These are phyloP conservation scores for Phytophthora boehmeriae DNA, from an alignment of 352 stramenopile species.

Conservation along the genomic window DNA sequence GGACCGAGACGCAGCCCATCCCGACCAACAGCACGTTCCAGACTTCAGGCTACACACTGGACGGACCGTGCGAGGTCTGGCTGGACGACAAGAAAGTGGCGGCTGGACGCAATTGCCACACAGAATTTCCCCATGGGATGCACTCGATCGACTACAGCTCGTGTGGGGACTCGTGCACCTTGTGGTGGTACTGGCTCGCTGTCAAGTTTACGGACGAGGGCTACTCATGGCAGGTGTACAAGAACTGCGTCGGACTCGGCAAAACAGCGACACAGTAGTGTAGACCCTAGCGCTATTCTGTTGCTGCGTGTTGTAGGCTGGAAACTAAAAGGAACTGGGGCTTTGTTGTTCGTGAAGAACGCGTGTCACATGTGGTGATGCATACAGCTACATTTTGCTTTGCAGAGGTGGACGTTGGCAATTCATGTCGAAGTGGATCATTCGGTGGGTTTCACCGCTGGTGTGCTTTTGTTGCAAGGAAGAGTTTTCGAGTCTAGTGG, in stretches of 20 bases:
- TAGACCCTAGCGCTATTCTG: background rate
- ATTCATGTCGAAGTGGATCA: background rate
- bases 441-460: too few species aligned
- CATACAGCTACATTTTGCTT: background rate
- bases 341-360: too few species aligned
- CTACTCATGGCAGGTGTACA: constrained; percentile 73
- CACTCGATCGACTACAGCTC: constrained; percentile 57
- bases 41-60: constrained; percentile 60
- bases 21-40: constrained; percentile 48
- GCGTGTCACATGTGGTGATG: constrained; percentile 12
- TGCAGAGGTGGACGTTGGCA: background rate
- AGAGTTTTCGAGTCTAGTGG: too few species aligned
- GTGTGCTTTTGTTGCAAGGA: too few species aligned
- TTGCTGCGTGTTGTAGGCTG: constrained; percentile 25
- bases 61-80: constrained; percentile 68
- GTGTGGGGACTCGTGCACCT: constrained; percentile 46
- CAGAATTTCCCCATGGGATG: constrained; percentile 36
- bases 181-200: constrained; percentile 65
- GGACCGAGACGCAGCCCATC: constrained; percentile 48
- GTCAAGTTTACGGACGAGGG: constrained; percentile 51
- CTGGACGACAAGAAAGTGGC: constrained; percentile 49
- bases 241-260: constrained; percentile 52
- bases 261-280: constrained; percentile 14
- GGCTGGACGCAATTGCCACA: constrained; percentile 52
- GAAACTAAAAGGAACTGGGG: too few species aligned